Evolutionary conservation across 2,329 filamentous ascomycete genomes (phyloP).

Genomic region (Malbranchea cinnamomea): DNA sequence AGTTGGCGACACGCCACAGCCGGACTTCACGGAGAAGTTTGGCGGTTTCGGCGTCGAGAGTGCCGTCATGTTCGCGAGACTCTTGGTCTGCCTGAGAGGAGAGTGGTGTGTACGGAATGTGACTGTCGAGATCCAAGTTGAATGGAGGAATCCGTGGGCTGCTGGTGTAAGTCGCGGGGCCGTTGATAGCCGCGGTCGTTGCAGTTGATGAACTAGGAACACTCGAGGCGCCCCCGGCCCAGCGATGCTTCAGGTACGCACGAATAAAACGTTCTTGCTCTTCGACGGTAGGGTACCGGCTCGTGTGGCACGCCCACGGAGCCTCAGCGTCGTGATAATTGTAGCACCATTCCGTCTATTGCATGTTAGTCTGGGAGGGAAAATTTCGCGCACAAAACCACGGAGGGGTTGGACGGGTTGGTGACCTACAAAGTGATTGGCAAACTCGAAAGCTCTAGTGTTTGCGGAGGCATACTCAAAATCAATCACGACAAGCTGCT

Average conservation of each 20-base stretch:
- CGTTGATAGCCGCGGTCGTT: neutral
- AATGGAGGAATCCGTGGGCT: conserved; percentile 41
- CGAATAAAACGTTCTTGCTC: conserved; percentile 76
- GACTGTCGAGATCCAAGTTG: conserved; percentile 81
- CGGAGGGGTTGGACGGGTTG: no score
- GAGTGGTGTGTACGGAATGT: conserved; percentile 43
- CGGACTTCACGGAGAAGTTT: conserved; percentile 63
- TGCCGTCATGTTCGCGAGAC: conserved; percentile 48
- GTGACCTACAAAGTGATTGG: conserved; percentile 71
- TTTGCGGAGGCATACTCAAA: conserved; percentile 96
- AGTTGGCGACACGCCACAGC: conserved; percentile 78
- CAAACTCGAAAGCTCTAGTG: conserved; percentile 73
- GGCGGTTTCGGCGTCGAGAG: conserved; percentile 51
- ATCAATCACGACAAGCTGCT: conserved; percentile 91
- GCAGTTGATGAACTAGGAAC: neutral
- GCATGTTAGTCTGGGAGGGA: neutral
- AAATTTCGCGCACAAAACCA: neutral
- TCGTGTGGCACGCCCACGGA: conserved; percentile 53
- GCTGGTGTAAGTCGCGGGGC: conserved; percentile 5
- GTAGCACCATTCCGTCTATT: conserved; percentile 80
- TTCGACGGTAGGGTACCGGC: conserved; percentile 58
- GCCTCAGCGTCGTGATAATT: conserved; percentile 69
- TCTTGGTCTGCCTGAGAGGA: conserved; percentile 35
- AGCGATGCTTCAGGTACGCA: conserved; percentile 75
- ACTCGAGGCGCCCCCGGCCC: no score